These are phyloP conservation scores for Xanthoconium separans DNA, from an alignment of 1,284 basidiomycete species.

Conservation along the genomic window DNA sequence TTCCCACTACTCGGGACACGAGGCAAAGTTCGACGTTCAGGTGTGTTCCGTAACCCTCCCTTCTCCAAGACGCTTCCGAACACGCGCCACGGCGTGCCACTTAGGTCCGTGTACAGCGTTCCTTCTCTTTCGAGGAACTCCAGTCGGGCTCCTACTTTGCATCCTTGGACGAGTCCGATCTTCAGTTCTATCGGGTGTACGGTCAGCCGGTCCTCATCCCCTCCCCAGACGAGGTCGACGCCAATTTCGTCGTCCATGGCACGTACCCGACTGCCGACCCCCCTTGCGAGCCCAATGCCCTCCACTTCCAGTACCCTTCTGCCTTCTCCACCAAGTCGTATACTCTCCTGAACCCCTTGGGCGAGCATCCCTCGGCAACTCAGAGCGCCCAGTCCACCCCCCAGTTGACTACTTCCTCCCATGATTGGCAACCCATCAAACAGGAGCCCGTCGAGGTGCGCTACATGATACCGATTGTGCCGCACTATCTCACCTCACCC, in stretches of 20 bases:
- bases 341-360: constrained; percentile 29
- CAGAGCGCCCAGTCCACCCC: neutral
- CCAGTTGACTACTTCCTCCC: neutral
- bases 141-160: constrained; percentile 34
- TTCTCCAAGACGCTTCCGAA: neutral
- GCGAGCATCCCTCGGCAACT: constrained; percentile 8
- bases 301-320: constrained; percentile 4
- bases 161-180: constrained; percentile 31
- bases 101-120: constrained; percentile 31
- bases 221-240: constrained; percentile 15
- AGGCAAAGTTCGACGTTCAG: constrained; percentile 28
- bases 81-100: neutral
- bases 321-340: constrained; percentile 28
- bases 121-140: constrained; percentile 35
- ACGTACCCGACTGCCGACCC: constrained; percentile 2
- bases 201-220: constrained; percentile 35
- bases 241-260: constrained; percentile 17
- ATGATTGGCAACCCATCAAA: constrained; percentile 24
- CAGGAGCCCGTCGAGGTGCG: constrained; percentile 28
- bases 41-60: constrained; percentile 4
- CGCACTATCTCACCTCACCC: constrained; percentile 9
- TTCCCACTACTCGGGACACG: constrained; percentile 5
- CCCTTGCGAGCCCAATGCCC: neutral
- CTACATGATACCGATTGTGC: neutral
- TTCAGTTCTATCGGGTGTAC: constrained; percentile 33